Percentiles rank a stretch among this genome's conserved stretches.
Conservation (phyloP, 768 basidiomycete species). For the Tricholomella constricta region DNA sequence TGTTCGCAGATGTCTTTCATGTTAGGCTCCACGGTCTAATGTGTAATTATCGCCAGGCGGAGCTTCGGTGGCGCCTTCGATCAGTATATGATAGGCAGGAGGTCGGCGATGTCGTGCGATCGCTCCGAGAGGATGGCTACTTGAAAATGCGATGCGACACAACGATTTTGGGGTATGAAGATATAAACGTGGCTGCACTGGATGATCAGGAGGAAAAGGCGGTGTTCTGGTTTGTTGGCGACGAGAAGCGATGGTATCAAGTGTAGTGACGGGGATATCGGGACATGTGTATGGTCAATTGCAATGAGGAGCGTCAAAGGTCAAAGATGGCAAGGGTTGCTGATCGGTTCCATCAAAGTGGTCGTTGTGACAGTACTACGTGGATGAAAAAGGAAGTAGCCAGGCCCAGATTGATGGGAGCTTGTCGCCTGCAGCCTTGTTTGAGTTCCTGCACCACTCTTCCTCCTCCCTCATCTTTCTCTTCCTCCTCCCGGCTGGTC, state of each 20-base stretch:
- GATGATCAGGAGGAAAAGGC: conserved; percentile 54
- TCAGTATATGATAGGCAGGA: conserved; percentile 78
- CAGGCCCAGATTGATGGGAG: conserved; percentile 25
- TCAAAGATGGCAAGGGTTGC: neutral
- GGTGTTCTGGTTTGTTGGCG: conserved; percentile 60
- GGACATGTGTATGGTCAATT: conserved; percentile 10
- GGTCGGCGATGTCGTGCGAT: conserved; percentile 59
- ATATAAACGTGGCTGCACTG: conserved; percentile 31
- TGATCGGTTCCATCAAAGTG: neutral
- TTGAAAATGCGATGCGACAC: conserved; percentile 36
- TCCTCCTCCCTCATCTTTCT: conserved; percentile 19
- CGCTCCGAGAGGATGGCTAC: conserved; percentile 54
- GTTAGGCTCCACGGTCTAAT: conserved; percentile 2
- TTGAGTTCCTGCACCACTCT: neutral
- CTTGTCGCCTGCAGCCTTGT: neutral
- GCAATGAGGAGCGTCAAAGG: conserved; percentile 4
- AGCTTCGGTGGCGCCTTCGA: conserved; percentile 71
- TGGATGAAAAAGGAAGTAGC: conserved; percentile 1
- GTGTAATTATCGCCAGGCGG: conserved; percentile 43
- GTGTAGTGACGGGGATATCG: conserved; percentile 32
- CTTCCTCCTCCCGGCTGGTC: conserved; percentile 31
- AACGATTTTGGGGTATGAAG: conserved; percentile 20
- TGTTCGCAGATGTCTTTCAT: conserved; percentile 19
- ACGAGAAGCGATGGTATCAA: conserved; percentile 67
- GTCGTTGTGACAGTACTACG: conserved; percentile 12